phyloP scores from a whole-genome alignment of 2,329 filamentous ascomycete genomes.

The Exophiala aquamarina region DNA sequence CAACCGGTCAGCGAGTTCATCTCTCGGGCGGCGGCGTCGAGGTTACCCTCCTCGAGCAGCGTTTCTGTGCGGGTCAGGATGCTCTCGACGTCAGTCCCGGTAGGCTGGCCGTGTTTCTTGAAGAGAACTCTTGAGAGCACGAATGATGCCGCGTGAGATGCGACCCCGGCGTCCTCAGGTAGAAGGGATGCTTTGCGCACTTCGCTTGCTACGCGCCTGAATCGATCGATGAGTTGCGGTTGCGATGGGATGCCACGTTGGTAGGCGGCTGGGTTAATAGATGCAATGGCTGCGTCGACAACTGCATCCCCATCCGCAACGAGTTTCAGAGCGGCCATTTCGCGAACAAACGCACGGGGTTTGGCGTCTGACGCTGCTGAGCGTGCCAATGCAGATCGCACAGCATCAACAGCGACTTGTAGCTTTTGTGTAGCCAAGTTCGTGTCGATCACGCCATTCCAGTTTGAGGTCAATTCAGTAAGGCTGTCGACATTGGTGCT shows the following conservation, averaged over 20 bases:
- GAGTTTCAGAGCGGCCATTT: slow-evolving; percentile 92
- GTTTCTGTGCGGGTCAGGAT: slow-evolving; percentile 87
- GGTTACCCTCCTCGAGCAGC: slow-evolving; percentile 84
- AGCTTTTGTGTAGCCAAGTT: slow-evolving; percentile 95
- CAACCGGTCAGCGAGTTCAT: slow-evolving; percentile 92
- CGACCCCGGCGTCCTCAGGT: slow-evolving; percentile 90
- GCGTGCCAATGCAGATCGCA: slow-evolving; percentile 78
- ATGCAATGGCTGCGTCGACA: slow-evolving; percentile 91
- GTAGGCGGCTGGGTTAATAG: slow-evolving; percentile 90
- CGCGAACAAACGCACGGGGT: slow-evolving; percentile 82
- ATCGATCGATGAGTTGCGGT: slow-evolving; percentile 87
- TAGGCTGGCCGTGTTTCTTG: slow-evolving; percentile 83
- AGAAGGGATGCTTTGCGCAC: slow-evolving; percentile 92
- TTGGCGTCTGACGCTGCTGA: slow-evolving; percentile 50
- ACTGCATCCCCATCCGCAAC: slow-evolving; percentile 81
- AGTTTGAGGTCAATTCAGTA: slow-evolving; percentile 81
- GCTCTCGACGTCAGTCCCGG: slow-evolving; percentile 88
- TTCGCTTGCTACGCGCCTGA: slow-evolving; percentile 87
- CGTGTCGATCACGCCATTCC: slow-evolving; percentile 85
- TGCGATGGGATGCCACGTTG: slow-evolving; percentile 84
- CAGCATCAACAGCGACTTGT: slow-evolving; percentile 91
- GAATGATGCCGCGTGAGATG: slow-evolving; percentile 87
- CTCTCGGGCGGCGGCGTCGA: slow-evolving; percentile 88
- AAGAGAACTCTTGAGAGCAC: slow-evolving; percentile 93
- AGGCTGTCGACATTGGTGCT: slow-evolving; percentile 76